These are phyloP conservation scores for Persicaria maculosa DNA, from an alignment of 148 eudicot species.

Conservation along the genomic window DNA sequence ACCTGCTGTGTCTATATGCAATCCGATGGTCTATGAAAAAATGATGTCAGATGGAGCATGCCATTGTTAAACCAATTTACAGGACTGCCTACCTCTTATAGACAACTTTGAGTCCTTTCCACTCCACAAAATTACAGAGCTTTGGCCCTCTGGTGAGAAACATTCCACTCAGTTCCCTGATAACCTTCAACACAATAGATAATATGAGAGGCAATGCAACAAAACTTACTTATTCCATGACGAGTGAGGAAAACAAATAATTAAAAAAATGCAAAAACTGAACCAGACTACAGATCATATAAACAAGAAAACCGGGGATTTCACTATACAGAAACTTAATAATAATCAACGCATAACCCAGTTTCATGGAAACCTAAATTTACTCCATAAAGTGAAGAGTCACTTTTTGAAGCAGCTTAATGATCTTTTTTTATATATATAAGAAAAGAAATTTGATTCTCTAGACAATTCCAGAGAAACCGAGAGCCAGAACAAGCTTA, in stretches of 20 bases:
- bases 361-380: neutral
- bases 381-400: neutral
- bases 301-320: neutral
- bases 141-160: constrained; percentile 84
- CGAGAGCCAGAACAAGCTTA: too few relatives aligned
- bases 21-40: neutral
- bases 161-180: constrained; percentile 82
- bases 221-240: neutral
- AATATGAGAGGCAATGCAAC: neutral
- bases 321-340: neutral
- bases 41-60: neutral
- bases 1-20: neutral
- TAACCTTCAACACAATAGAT: constrained; percentile 39
- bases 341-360: neutral
- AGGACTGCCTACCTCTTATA: constrained; percentile 56
- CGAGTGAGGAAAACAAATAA: neutral
- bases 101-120: constrained; percentile 92
- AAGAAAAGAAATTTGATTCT: too few relatives aligned
- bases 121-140: constrained; percentile 92
- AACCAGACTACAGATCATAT: neutral
- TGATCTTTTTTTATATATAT: too few relatives aligned
- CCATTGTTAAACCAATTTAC: neutral
- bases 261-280: neutral
- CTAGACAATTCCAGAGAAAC: too few relatives aligned
- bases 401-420: neutral